phyloP scores from a whole-genome alignment of 2,329 filamentous ascomycete genomes.

The Fusarium dimerum region DNA sequence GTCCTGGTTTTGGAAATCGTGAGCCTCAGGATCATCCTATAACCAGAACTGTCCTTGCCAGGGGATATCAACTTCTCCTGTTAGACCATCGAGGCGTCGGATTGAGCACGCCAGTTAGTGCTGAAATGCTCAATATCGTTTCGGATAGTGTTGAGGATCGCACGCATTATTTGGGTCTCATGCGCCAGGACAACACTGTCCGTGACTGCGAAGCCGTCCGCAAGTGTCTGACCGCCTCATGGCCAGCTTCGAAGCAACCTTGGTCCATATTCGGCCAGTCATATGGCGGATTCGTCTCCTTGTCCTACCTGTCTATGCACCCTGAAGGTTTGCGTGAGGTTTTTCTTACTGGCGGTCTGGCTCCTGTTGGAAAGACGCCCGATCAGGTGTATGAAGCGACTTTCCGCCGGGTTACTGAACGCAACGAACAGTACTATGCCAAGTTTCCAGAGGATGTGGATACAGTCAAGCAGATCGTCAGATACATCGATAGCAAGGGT shows the following conservation, averaged over 20 bases:
- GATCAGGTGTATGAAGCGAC: constrained; percentile 76
- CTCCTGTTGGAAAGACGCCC: constrained; percentile 69
- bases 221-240: constrained; percentile 69
- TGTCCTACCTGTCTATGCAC: constrained; percentile 81
- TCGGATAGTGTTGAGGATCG: constrained; percentile 67
- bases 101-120: constrained; percentile 76
- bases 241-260: constrained; percentile 67
- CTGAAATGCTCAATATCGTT: constrained; percentile 61
- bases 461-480: constrained; percentile 65
- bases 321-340: constrained; percentile 78
- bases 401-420: constrained; percentile 67
- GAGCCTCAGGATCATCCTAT: constrained; percentile 73
- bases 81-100: constrained; percentile 94
- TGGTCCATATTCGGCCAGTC: constrained; percentile 91
- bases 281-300: constrained; percentile 84
- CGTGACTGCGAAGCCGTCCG: constrained; percentile 86
- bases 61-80: constrained; percentile 81
- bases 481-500: constrained; percentile 62
- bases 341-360: constrained; percentile 82
- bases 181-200: constrained; percentile 89
- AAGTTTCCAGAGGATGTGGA: constrained; percentile 83
- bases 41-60: constrained; percentile 70
- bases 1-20: constrained; percentile 76
- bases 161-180: constrained; percentile 77
- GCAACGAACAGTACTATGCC: constrained; percentile 77